Base-by-base conservation (phyloP, 371 early-diverging fungal species). In the Mortierella sp. region DNA sequence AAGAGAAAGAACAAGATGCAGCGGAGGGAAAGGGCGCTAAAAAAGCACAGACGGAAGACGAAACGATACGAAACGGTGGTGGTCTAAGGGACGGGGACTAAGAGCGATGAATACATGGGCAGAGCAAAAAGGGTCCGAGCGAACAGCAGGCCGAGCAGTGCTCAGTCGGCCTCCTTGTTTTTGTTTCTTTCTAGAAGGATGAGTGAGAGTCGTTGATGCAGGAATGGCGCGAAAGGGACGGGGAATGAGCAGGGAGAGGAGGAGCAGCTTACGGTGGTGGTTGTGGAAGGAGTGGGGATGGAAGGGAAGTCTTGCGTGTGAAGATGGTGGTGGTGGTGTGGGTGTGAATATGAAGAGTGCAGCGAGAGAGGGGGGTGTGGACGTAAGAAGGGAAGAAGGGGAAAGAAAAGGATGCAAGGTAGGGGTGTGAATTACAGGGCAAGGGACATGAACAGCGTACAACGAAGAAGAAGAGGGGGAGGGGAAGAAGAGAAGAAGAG, bases 81-180 rank as follows among this genome's bases (percentile, higher is more conserved):
- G 30, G 13, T 38, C 8, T 54, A 54, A 51, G 52, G n/a, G 31
- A 31, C 23, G 9, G 13, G 16, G 14, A 7, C 34, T 34, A 34
- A 51, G 28, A 14, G 24, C 9, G 51, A 51, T n/a, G 31, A 19
- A 51, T 27, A 19, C 28, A 24, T 21, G 7, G 26, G 6, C 1
- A 18, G 28, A 51, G 28, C 38, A 54, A 54, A 53, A 53, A 53
- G 39, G 53, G 38, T 38, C 53, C 38, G 53, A 53, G 53, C 53
- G 38, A 53, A 9, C 23, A 49, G 24, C 1, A n/a, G n/a, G n/a
- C n/a, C n/a, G n/a, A n/a, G n/a, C n/a, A n/a, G n/a, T n/a, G n/a
- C n/a, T n/a, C n/a, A n/a, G n/a, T n/a, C n/a, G n/a, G n/a, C n/a
- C n/a, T n/a, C 50, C 26, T 26, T 49, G n/a, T 26, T n/a, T n/a